phyloP scores from a whole-genome alignment of 2,329 filamentous ascomycete species.

The Xylaria hypoxylon region DNA sequence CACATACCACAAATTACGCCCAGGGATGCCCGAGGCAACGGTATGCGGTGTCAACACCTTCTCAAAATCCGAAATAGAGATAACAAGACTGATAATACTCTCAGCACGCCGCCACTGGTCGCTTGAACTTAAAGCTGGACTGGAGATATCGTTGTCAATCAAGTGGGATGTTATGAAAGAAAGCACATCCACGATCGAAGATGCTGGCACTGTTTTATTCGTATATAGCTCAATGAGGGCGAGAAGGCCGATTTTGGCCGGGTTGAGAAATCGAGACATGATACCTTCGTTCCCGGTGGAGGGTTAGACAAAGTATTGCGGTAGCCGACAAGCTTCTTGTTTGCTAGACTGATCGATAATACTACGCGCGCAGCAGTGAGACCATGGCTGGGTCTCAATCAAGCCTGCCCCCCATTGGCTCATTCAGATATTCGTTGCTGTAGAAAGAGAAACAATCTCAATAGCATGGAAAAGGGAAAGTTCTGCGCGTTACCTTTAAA shows the following conservation, averaged over 20 bases:
- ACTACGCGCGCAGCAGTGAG: conserved; percentile 6
- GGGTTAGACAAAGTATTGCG: not conserved
- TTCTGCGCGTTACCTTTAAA: not conserved
- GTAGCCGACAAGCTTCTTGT: conserved; percentile 8
- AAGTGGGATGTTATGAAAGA: conserved; percentile 82
- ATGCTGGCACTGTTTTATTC: conserved; percentile 74
- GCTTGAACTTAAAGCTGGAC: conserved; percentile 46
- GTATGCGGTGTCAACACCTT: conserved; percentile 65
- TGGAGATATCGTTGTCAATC: conserved; percentile 61
- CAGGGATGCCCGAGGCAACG: conserved; percentile 71
- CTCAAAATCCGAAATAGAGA: conserved; percentile 70
- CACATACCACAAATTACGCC: conserved; percentile 86
- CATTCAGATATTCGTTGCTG: not conserved
- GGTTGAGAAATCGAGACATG: conserved; percentile 89
- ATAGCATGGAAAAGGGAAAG: not conserved
- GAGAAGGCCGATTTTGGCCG: conserved; percentile 86
- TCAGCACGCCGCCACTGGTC: conserved; percentile 63
- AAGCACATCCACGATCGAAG: conserved; percentile 79
- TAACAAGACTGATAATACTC: conserved; percentile 63
- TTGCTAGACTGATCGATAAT: conserved; percentile 1
- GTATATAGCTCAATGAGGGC: conserved; percentile 85
- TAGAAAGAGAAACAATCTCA: not conserved
- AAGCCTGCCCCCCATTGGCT: not conserved
- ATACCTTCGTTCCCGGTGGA: not conserved
- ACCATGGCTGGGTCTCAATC: conserved; percentile 32